phyloP scores from a whole-genome alignment of 176 grass and related monocot genomes.

The Oryza longistaminata region DNA sequence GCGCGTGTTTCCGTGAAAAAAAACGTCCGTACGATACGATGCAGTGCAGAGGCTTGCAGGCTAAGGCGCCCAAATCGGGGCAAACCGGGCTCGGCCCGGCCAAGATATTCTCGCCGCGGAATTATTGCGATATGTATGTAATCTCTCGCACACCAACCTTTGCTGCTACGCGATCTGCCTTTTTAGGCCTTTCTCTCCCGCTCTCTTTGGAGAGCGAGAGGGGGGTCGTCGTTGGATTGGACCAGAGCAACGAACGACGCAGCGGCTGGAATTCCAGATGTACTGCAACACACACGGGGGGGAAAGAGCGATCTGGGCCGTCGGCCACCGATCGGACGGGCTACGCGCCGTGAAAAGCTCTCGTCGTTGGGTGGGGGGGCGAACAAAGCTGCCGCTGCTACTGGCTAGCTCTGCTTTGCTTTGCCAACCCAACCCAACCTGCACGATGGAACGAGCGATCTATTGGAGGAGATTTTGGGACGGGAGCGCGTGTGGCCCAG shows the following conservation, averaged over 20 bases:
- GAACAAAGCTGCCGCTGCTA: not conserved
- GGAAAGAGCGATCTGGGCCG: not conserved
- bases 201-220: not conserved
- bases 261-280: not conserved
- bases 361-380: not conserved
- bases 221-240: not conserved
- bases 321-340: not conserved
- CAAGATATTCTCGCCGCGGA: constrained; percentile 13
- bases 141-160: not conserved
- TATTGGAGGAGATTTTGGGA: constrained; percentile 11
- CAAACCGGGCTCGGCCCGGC: not conserved
- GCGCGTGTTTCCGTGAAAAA: not conserved
- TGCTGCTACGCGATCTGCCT: constrained; percentile 9
- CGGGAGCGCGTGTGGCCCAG: not conserved
- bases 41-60: not conserved
- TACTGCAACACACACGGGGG: not conserved
- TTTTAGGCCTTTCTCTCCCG: not conserved
- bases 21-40: not conserved
- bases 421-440: constrained; percentile 35
- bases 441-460: not conserved
- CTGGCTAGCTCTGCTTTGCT: not conserved
- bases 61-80: constrained; percentile 1
- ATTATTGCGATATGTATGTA: constrained; percentile 45
- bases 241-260: not conserved
- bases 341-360: not conserved